phyloP scores from a whole-genome alignment of 164 flowering plant genomes.

The Nymphaea thermarum region DNA sequence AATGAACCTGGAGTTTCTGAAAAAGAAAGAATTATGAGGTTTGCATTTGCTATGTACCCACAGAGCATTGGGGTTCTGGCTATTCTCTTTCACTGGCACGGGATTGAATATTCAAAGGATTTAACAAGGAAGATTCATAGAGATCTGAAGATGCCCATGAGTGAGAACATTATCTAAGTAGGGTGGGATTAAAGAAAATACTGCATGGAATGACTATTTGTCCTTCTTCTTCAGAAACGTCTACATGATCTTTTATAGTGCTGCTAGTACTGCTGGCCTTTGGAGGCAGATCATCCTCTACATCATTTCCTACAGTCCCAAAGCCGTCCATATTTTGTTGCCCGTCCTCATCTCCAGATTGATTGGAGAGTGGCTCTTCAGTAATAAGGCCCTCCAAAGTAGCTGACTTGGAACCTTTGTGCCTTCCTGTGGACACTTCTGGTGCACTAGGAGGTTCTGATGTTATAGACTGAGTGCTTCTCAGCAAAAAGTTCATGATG shows the following conservation, averaged over 20 bases:
- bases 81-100: too few relatives aligned
- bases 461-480: conserved; percentile 32
- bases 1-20: too few relatives aligned
- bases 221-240: conserved; percentile 80
- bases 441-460: conserved; percentile 24
- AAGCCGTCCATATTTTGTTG: conserved; percentile 19
- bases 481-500: conserved; percentile 67
- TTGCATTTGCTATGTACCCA: too few relatives aligned
- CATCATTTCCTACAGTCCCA: conserved; percentile 19
- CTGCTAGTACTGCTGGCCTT: conserved; percentile 18
- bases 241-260: conserved; percentile 28
- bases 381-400: conserved; percentile 75
- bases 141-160: too few relatives aligned
- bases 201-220: conserved; percentile 75
- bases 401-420: conserved; percentile 15
- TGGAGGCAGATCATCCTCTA: conserved; percentile 12
- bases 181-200: conserved; percentile 20
- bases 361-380: conserved; percentile 42
- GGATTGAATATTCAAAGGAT: too few relatives aligned
- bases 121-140: too few relatives aligned
- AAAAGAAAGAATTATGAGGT: too few relatives aligned
- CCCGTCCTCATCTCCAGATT: conserved; percentile 17
- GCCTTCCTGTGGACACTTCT: conserved; percentile 16
- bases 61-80: too few relatives aligned
- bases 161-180: not conserved